These are phyloP conservation scores for Carallia pectinifolia DNA, from an alignment of 345 rosid genomes.

Conservation along the genomic window DNA sequence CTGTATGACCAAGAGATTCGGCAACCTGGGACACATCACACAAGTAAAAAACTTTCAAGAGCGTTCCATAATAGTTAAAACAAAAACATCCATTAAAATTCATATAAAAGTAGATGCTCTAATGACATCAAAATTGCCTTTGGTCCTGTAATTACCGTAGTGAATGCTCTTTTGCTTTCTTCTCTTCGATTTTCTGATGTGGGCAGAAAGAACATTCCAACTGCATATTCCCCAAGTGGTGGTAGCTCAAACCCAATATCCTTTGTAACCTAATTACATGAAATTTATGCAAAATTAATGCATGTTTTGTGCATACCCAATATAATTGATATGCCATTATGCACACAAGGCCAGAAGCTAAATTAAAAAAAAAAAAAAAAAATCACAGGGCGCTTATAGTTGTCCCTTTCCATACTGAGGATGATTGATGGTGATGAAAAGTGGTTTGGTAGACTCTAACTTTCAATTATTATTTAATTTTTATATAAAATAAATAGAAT, in stretches of 20 bases:
- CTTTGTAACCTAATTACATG: slow-evolving; percentile 46
- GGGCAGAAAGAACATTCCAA: slow-evolving; percentile 97
- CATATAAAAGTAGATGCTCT: too few relatives aligned
- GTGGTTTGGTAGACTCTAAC: too few relatives aligned
- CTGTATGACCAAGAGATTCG: slow-evolving; percentile 88
- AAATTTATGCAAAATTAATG: slow-evolving; percentile 2
- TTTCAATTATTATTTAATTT: too few relatives aligned
- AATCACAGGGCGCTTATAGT: neutral
- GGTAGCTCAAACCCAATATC: slow-evolving; percentile 86
- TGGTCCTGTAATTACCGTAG: slow-evolving; percentile 50
- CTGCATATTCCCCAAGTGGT: slow-evolving; percentile 75
- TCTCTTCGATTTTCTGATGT: slow-evolving; percentile 62
- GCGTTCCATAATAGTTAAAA: neutral
- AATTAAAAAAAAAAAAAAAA: neutral
- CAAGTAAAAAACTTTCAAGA: neutral
- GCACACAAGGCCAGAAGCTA: neutral
- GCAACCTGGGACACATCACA: slow-evolving; percentile 56
- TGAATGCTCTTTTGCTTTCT: slow-evolving; percentile 81
- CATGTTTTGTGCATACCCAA: neutral
- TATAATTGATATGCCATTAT: neutral
- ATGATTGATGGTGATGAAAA: too few relatives aligned
- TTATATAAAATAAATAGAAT: too few relatives aligned
- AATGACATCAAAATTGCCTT: neutral
- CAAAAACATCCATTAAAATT: neutral
- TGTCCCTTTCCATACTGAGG: too few relatives aligned